phyloP scores from a whole-genome alignment of 805 yeast genomes.

The Kodamaea neixiangensis region DNA sequence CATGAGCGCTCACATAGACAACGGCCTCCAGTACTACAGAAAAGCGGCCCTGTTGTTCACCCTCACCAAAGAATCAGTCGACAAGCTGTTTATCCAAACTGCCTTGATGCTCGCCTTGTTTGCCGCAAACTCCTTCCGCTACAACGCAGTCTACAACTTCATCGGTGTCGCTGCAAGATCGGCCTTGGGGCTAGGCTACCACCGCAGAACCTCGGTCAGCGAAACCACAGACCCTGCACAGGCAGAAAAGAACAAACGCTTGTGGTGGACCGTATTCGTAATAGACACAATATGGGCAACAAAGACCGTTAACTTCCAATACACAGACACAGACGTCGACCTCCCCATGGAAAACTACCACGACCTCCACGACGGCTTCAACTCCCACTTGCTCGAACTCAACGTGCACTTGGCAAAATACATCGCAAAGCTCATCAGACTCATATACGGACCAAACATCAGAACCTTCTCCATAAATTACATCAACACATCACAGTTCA shows the following conservation, averaged over 20 bases:
- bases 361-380: conserved; percentile 32
- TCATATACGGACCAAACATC: conserved; percentile 43
- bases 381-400: conserved; percentile 30
- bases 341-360: conserved; percentile 36
- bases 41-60: conserved; percentile 35
- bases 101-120: conserved; percentile 36
- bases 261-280: conserved; percentile 46
- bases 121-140: conserved; percentile 37
- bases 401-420: conserved; percentile 43
- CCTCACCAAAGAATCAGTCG: conserved; percentile 32
- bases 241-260: conserved; percentile 35
- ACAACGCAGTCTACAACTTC: conserved; percentile 40
- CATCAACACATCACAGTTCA: conserved; percentile 42
- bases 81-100: conserved; percentile 35
- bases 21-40: conserved; percentile 37
- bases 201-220: conserved; percentile 21
- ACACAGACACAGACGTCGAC: conserved; percentile 45
- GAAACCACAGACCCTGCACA: conserved; percentile 17
- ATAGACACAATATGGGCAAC: conserved; percentile 44
- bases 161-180: conserved; percentile 42
- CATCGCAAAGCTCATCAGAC: conserved; percentile 35
- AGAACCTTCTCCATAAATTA: conserved; percentile 41
- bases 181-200: conserved; percentile 40
- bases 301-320: conserved; percentile 41
- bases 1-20: conserved; percentile 15